Conservation (phyloP, 2,329 filamentous ascomycete species). For the Biscogniauxia sp. region DNA sequence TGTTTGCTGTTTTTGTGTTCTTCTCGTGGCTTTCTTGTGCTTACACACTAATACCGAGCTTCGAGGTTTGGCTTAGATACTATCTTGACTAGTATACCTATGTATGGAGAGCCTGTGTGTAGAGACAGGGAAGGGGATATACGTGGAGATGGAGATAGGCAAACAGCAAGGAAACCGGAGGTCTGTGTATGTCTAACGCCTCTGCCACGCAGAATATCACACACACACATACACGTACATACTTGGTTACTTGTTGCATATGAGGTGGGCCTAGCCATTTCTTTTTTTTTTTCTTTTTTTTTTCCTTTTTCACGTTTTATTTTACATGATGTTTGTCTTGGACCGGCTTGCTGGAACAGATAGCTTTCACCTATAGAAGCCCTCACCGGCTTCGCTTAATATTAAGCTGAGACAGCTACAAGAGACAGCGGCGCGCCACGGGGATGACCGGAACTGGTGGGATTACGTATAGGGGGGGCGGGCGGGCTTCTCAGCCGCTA, state of each 20-base stretch:
- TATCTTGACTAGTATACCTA: background rate
- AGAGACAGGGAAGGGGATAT: too few relatives aligned
- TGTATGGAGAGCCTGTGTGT: too few relatives aligned
- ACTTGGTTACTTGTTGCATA: background rate
- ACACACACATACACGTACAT: background rate
- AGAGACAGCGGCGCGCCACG: background rate
- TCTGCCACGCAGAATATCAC: too few relatives aligned
- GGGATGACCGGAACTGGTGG: background rate
- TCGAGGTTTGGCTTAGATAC: background rate
- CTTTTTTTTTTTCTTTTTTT: too few relatives aligned
- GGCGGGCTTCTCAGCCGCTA: background rate
- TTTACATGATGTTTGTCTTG: background rate
- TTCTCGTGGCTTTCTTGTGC: background rate
- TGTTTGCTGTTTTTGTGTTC: background rate
- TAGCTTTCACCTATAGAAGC: background rate
- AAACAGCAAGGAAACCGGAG: too few relatives aligned
- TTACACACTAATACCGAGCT: background rate
- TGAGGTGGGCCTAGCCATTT: background rate
- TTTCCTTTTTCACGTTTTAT: background rate
- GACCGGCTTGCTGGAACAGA: background rate
- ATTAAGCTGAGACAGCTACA: background rate
- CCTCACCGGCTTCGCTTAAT: background rate
- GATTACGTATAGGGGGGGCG: too few relatives aligned
- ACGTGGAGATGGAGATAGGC: too few relatives aligned
- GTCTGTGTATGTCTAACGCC: too few relatives aligned